Conservation (phyloP, 139 green algal species). For the Micractinium sp. region DNA sequence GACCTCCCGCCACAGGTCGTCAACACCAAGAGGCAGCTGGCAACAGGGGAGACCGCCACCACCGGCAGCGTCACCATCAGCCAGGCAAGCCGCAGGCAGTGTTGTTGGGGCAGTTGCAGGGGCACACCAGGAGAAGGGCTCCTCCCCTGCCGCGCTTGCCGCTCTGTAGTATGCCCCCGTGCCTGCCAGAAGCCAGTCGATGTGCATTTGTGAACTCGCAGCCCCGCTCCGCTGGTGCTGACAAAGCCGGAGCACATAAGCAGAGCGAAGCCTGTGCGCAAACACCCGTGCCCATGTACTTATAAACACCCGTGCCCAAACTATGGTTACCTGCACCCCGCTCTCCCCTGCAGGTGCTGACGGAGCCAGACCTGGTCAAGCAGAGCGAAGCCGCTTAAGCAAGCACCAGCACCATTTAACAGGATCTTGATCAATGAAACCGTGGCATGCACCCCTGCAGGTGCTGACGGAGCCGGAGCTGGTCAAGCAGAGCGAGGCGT, state of each 20-base stretch:
- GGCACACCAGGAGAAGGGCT: too few species aligned
- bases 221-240: too few species aligned
- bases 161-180: too few species aligned
- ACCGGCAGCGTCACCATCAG: constrained; percentile 35
- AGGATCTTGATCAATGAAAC: background rate
- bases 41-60: constrained; percentile 39
- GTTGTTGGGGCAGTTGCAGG: background rate
- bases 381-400: constrained; percentile 81
- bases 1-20: constrained; percentile 39
- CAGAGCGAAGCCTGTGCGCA: too few species aligned
- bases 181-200: too few species aligned
- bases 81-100: constrained; percentile 30
- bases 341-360: constrained; percentile 64
- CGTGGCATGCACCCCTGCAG: constrained; percentile 23
- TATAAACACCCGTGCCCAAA: too few species aligned
- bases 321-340: too few species aligned
- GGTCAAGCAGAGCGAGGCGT: constrained; percentile 66
- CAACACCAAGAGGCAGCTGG: constrained; percentile 59
- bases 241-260: too few species aligned
- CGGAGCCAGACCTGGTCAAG: constrained; percentile 76
- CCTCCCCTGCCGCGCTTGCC: too few species aligned
- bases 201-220: too few species aligned
- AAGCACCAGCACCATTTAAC: constrained; percentile 25
- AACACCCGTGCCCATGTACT: too few species aligned
- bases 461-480: constrained; percentile 83